Evolutionary conservation across 768 basidiomycete genomes (phyloP), one percentile per base, ranked within the genome.

Genomic region (Leccinum boreale): DNA sequence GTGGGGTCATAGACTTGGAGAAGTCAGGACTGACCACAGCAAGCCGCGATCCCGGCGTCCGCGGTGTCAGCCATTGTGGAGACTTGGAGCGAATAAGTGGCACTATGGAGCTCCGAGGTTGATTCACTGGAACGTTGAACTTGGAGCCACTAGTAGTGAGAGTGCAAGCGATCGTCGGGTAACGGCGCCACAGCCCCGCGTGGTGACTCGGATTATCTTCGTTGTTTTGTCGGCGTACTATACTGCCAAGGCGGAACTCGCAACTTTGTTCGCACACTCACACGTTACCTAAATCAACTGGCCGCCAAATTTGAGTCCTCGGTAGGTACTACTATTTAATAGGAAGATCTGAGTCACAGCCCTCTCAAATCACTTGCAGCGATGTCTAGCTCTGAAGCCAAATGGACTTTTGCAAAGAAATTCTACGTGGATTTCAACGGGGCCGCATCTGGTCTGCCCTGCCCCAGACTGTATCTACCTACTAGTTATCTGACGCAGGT

Each of bases 381-480:
- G 4, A 70, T 71, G 69, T 60, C 64, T 19, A 29, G 52, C 23
- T 21, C 60, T 9, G 67, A 70, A 51, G 29, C 61, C 44, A 65
- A 60, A 47, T 72, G 71, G 71, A 55, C 67, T 3, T 71, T 74
- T 33, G 57, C 70, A 26, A 73, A 73, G 11, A 59, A 65, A n/a
- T 72, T 74, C 29, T 62, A 48, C 7, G 55, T 39, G 4, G 62
- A 69, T 42, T 72, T 72, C 52, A 67, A 62, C 35, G 56, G n/a
- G 2, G 50, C 59, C 10, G 62, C 59, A 36, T 71, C 70, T 47
- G 71, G 71, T 72, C 35, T 56, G 69, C 29, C 35, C 46, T 44
- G 5, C 8, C 9, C 15, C 11, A 14, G 39, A 9, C 24, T 21
- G 11, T 23, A n/a, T 50, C 5, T 53, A 23, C 28, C n/a, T 53